phyloP scores from a whole-genome alignment of 108 stramenopile species.

The Seminavis robusta region DNA sequence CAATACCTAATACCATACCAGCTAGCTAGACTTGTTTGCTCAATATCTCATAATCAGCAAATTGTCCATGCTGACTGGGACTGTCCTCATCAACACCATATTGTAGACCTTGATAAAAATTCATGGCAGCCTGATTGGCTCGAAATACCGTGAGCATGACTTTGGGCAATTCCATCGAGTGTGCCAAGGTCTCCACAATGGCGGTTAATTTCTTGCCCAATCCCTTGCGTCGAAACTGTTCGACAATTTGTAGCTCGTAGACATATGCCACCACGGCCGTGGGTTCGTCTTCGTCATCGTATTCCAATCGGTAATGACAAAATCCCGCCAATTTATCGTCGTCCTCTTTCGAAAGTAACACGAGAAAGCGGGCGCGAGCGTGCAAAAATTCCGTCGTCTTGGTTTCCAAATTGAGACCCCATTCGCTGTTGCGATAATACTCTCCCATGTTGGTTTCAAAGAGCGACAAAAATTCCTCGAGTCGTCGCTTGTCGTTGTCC shows the following conservation, averaged over 20 bases:
- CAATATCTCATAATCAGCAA: conserved; percentile 78
- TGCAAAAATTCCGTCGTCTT: conserved; percentile 64
- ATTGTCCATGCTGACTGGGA: conserved; percentile 51
- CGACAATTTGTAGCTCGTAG: conserved; percentile 74
- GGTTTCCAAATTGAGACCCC: conserved; percentile 74
- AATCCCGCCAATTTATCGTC: conserved; percentile 39
- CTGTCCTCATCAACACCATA: conserved; percentile 63
- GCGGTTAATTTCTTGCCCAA: conserved; percentile 64
- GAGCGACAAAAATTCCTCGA: too few relatives aligned
- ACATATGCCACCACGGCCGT: conserved; percentile 41
- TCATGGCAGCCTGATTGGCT: conserved; percentile 49
- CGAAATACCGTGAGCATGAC: conserved; percentile 80
- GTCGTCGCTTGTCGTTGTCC: too few relatives aligned
- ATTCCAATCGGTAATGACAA: conserved; percentile 79
- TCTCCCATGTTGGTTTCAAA: conserved; percentile 77
- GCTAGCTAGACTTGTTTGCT: too few relatives aligned
- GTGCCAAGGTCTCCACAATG: conserved; percentile 46
- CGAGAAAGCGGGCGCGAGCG: conserved; percentile 58
- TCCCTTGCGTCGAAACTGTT: conserved; percentile 44
- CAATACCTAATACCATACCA: too few relatives aligned
- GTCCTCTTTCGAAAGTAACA: conserved; percentile 14
- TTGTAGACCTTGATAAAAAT: conserved; percentile 60
- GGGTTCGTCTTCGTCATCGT: conserved; percentile 63
- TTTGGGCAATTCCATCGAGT: conserved; percentile 36
- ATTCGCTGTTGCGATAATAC: conserved; percentile 56